A percentile compares a stretch with the other conserved stretches of the same genome.
These are phyloP conservation scores for Heterobasidion parviporum DNA, from an alignment of 1,284 basidiomycete species.

Conservation along the genomic window DNA sequence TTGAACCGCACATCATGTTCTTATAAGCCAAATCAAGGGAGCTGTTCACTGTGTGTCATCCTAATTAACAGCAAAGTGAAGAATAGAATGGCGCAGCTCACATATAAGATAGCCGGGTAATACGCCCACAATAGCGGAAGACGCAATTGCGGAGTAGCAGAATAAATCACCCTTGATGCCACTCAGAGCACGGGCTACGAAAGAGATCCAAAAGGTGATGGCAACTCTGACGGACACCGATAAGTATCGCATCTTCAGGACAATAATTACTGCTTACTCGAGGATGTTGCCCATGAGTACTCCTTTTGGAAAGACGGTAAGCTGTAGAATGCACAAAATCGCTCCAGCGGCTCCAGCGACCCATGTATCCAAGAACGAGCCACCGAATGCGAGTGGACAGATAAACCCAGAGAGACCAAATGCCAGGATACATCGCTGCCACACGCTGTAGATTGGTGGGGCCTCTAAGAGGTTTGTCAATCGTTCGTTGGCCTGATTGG, in stretches of 20 bases:
- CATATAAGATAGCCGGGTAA: conserved; percentile 78
- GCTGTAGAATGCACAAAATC: conserved; percentile 59
- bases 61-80: conserved; percentile 9
- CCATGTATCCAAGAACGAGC: conserved; percentile 78
- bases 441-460: conserved; percentile 49
- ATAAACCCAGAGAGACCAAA: conserved; percentile 68
- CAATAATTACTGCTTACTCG: conserved; percentile 46
- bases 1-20: conserved; percentile 81
- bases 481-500: conserved; percentile 52
- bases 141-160: conserved; percentile 84
- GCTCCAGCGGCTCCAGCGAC: conserved; percentile 63
- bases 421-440: conserved; percentile 56
- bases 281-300: conserved; percentile 81
- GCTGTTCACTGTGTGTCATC: conserved; percentile 56
- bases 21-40: conserved; percentile 84
- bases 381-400: conserved; percentile 77
- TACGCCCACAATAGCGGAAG: conserved; percentile 74
- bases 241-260: neutral
- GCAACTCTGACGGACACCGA: conserved; percentile 50
- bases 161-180: conserved; percentile 68
- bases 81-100: conserved; percentile 28
- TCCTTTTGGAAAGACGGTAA: conserved; percentile 64
- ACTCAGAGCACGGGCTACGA: conserved; percentile 70
- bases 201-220: conserved; percentile 74
- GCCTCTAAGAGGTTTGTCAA: conserved; percentile 41